Evolutionary conservation across 805 yeast genomes (phyloP), one percentile per base, ranked within the genome.

Genomic region (Ascoidea rubescens): DNA sequence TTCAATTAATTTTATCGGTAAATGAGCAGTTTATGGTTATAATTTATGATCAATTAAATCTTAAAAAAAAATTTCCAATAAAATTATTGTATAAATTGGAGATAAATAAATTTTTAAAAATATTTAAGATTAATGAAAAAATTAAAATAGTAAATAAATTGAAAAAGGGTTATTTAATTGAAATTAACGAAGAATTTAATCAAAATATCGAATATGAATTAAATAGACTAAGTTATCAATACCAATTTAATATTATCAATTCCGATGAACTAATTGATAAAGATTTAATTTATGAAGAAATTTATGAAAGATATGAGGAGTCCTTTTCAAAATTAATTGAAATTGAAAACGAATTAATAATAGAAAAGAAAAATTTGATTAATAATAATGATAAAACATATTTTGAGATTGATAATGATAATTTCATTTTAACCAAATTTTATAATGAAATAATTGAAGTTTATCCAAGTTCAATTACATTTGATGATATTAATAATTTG

Each of bases 281-380:
- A 51, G 67, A 80, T 47, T 84, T 79, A 59, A 75, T 82, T 57
- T 80, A 80, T 58, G 65, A 69, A n/a, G 69, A 79, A 4, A 70
- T 79, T 56, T 67, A 82, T 43, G 65, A 65, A 46, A 81, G 78
- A 53, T 68, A 66, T 55, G 58, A 60, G 46, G 59, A 58, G 6
- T 56, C 59, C 45, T 51, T 59, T 21, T 58, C 54, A 33, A 57
- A 58, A 45, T 57, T 66, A 4, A 55, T 58, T 32, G 59, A 59
- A 8, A 66, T 77, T 50, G 72, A 74, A 57, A 53, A 55, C 7
- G 62, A 68, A 54, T 52, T 74, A 2, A 50, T 68, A 5, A 54
- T 60, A 4, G 59, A 50, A 45, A 16, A 46, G 12, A 53, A 53
- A 50, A 49, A 52, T 30, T 21, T 8, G 4, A 50, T 53, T 43